Conservation (phyloP, 2,329 filamentous ascomycete species). For the Diaporthe citri region DNA sequence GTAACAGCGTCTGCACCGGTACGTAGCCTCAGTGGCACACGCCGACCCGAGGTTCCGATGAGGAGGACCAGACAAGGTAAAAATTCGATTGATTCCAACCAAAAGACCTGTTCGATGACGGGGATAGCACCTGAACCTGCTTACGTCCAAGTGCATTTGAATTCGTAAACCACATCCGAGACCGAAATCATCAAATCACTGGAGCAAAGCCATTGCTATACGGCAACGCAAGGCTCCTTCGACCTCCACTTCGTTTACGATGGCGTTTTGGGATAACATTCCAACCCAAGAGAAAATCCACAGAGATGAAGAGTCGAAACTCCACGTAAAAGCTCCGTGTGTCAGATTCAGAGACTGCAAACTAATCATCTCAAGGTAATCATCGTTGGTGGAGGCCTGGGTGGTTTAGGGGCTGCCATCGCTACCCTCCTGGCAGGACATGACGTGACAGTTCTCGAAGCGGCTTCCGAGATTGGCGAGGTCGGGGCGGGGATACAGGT, state of each 20-base stretch:
- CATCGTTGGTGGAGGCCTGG: conserved; percentile 68
- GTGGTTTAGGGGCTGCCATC: conserved; percentile 65
- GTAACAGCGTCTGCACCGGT: background rate
- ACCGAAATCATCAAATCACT: background rate
- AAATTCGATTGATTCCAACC: background rate
- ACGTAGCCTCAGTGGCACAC: background rate
- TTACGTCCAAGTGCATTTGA: too few species aligned
- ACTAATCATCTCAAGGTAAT: conserved; percentile 53
- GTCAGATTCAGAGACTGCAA: background rate
- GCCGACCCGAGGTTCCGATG: conserved; percentile 3
- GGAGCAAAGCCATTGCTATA: too few species aligned
- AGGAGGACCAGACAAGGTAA: background rate
- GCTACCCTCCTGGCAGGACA: conserved; percentile 59
- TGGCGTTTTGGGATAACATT: conserved; percentile 2
- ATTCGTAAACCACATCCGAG: background rate
- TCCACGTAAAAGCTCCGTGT: conserved; percentile 12
- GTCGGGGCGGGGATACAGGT: conserved; percentile 65
- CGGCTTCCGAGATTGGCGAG: conserved; percentile 60
- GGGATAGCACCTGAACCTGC: background rate
- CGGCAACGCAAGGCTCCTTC: background rate
- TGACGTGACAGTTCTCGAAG: conserved; percentile 61
- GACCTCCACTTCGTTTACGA: background rate
- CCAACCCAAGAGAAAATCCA: conserved; percentile 23
- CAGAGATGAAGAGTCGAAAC: conserved; percentile 32
- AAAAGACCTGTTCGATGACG: background rate